Conservation (phyloP, 2,329 filamentous ascomycete genomes). For the Microcyclosporella mali region DNA sequence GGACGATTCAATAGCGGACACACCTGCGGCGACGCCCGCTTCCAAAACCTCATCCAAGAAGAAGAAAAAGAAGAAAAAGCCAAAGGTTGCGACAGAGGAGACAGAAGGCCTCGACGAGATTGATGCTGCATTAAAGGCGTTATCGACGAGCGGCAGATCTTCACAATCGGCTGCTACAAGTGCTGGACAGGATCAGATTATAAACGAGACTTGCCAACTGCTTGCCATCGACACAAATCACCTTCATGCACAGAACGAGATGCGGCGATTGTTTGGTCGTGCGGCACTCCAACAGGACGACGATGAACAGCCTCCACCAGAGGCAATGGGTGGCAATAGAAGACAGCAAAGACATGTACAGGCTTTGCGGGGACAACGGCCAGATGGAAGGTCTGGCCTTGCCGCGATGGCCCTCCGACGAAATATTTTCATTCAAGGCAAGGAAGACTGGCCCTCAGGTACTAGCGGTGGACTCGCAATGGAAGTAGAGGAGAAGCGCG, state of each 20-base stretch:
- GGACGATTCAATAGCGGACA: slow-evolving; percentile 28
- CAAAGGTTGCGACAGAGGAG: slow-evolving; percentile 31
- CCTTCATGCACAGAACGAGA: slow-evolving; percentile 84
- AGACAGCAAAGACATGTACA: slow-evolving; percentile 34
- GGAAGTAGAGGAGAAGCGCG: slow-evolving; percentile 55
- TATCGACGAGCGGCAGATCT: slow-evolving; percentile 39
- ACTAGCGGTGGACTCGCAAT: slow-evolving; percentile 78
- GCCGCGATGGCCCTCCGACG: slow-evolving; percentile 65
- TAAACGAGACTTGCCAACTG: slow-evolving; percentile 47
- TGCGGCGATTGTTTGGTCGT: slow-evolving; percentile 68
- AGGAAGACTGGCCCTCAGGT: slow-evolving; percentile 77
- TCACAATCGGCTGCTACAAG: slow-evolving; percentile 17
- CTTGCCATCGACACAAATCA: slow-evolving; percentile 62
- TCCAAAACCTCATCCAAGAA: slow-evolving; percentile 36
- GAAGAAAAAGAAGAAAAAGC: slow-evolving; percentile 57
- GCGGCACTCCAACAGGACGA: slow-evolving; percentile 55
- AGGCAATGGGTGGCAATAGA: slow-evolving; percentile 25
- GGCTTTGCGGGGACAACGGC: slow-evolving; percentile 46
- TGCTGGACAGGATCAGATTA: slow-evolving; percentile 32
- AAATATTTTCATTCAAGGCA: slow-evolving; percentile 80
- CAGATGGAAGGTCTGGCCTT: slow-evolving; percentile 55
- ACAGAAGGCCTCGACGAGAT: slow-evolving; percentile 54
- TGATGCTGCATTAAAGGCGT: slow-evolving; percentile 55
- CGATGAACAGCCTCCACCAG: slow-evolving; percentile 38
- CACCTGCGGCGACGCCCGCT: slow-evolving; percentile 2